phyloP scores from a whole-genome alignment of 164 flowering plant genomes.

The Euptelea pleiosperma region DNA sequence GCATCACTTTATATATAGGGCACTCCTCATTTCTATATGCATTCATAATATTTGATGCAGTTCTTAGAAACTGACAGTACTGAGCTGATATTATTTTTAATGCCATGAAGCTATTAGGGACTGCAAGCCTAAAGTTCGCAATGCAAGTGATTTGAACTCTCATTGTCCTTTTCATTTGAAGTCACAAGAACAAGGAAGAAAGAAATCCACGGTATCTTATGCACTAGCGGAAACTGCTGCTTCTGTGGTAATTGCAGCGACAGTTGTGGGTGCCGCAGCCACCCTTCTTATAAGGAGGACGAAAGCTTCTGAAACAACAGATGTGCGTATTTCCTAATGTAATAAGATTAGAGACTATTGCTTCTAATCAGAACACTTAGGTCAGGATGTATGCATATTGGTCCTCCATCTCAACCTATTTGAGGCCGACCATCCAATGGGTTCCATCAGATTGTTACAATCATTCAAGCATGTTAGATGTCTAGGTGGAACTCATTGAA shows the following conservation, averaged over 20 bases:
- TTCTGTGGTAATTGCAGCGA: slow-evolving; percentile 69
- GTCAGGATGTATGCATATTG: too few relatives aligned
- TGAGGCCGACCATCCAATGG: too few relatives aligned
- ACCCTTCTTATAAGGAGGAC: slow-evolving; percentile 51
- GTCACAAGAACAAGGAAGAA: slow-evolving; percentile 22
- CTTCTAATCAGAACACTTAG: too few relatives aligned
- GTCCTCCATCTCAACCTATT: too few relatives aligned
- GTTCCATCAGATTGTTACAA: too few relatives aligned
- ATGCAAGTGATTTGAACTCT: background rate
- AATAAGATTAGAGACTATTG: too few relatives aligned
- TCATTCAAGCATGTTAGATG: too few relatives aligned
- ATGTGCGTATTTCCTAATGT: slow-evolving; percentile 36
- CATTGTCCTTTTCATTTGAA: slow-evolving; percentile 21
- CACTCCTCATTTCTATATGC: too few relatives aligned
- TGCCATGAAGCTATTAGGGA: slow-evolving; percentile 29
- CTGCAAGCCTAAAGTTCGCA: slow-evolving; percentile 16
- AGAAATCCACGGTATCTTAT: slow-evolving; percentile 23
- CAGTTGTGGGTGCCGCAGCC: slow-evolving; percentile 86
- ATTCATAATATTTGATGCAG: background rate
- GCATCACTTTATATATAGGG: too few relatives aligned
- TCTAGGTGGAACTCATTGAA: too few relatives aligned
- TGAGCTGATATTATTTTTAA: slow-evolving; percentile 16
- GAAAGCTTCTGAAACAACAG: slow-evolving; percentile 41
- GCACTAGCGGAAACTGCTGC: slow-evolving; percentile 77
- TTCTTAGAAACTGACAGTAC: background rate